These are phyloP conservation scores for Peronospora farinosa DNA, from an alignment of 352 stramenopile species.

Conservation along the genomic window DNA sequence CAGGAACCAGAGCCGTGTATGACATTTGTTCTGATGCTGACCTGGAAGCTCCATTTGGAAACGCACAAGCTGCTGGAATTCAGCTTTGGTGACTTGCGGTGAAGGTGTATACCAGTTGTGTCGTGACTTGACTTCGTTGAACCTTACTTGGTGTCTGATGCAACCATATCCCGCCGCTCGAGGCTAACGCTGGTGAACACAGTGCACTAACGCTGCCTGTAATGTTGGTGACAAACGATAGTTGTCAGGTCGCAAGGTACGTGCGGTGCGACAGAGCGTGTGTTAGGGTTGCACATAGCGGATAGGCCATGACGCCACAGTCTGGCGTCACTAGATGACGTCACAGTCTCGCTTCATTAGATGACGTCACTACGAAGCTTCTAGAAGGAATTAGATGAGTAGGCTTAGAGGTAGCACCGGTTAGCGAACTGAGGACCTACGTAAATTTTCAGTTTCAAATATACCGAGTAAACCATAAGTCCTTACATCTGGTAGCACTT, in stretches of 20 bases:
- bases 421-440: slow-evolving; percentile 4
- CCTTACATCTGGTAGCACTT: slow-evolving; percentile 4
- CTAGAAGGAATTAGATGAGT: not conserved
- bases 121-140: slow-evolving; percentile 67
- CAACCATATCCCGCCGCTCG: slow-evolving; percentile 51
- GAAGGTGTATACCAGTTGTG: slow-evolving; percentile 80
- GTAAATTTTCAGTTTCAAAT: not conserved
- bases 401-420: not conserved
- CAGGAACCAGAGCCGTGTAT: slow-evolving; percentile 55
- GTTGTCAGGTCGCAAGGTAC: no score
- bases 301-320: not conserved
- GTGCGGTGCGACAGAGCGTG: no score
- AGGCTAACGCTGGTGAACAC: slow-evolving; percentile 57
- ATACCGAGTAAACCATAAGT: not conserved
- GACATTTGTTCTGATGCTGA: slow-evolving; percentile 70
- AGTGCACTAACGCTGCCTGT: slow-evolving; percentile 54
- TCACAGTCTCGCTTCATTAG: not conserved
- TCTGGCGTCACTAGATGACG: no score
- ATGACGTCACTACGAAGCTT: not conserved
- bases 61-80: slow-evolving; percentile 81
- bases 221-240: slow-evolving; percentile 36
- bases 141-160: slow-evolving; percentile 65
- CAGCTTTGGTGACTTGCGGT: slow-evolving; percentile 53
- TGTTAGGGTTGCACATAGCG: no score
- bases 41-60: slow-evolving; percentile 60